Evolutionary conservation across 108 stramenopile genomes (phyloP).

Genomic region (Nitzschia sp.): DNA sequence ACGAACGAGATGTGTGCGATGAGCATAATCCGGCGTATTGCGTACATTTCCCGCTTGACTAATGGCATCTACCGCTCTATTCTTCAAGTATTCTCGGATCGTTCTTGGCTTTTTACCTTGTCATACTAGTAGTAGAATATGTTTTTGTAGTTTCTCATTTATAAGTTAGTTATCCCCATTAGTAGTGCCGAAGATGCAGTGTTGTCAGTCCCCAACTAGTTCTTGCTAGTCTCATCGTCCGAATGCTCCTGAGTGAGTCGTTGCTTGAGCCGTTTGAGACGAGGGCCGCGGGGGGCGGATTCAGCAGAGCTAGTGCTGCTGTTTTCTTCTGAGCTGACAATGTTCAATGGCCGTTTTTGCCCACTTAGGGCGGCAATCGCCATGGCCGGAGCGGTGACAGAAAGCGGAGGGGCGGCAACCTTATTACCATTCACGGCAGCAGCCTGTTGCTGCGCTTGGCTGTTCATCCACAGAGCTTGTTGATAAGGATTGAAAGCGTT

Average conservation of each 20-base stretch:
- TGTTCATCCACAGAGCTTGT: not conserved
- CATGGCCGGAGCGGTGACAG: slow-evolving; percentile 9
- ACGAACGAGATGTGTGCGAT: too few species aligned
- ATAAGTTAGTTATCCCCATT: too few species aligned
- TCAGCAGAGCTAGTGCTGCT: slow-evolving; percentile 9
- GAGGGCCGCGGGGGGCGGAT: slow-evolving; percentile 9
- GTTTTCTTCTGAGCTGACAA: slow-evolving; percentile 11
- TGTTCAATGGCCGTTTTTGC: not conserved
- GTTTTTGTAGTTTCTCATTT: too few species aligned
- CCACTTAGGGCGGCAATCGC: not conserved
- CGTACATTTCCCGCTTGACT: too few species aligned
- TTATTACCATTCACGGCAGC: not conserved
- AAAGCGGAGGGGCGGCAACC: slow-evolving; percentile 1
- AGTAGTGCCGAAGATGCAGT: too few species aligned
- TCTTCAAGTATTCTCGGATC: too few species aligned
- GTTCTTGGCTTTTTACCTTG: too few species aligned
- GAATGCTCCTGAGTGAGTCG: slow-evolving; percentile 7
- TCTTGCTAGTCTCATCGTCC: not conserved
- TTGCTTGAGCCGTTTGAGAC: slow-evolving; percentile 29
- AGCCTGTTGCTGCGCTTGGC: slow-evolving; percentile 13
- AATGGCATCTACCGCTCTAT: too few species aligned
- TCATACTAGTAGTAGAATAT: too few species aligned
- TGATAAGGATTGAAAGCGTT: slow-evolving; percentile 7
- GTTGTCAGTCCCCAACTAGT: too few species aligned
- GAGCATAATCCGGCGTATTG: too few species aligned